Evolutionary conservation across 2,329 filamentous ascomycete species (phyloP), one percentile per base, ranked within the genome.

Genomic region (Trichoderma lentiforme): DNA sequence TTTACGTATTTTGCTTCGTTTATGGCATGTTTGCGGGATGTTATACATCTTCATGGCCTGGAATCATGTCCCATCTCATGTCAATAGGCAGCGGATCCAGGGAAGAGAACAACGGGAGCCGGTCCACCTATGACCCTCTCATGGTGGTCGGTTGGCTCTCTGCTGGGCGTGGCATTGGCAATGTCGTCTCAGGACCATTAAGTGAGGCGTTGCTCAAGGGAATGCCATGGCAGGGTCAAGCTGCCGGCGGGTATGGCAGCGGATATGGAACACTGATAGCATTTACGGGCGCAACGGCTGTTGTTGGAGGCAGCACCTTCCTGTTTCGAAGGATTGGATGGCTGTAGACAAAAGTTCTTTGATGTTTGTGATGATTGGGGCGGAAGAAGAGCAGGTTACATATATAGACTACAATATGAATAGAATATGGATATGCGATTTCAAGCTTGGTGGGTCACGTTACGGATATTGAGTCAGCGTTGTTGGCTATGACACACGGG

Each of bases 21-120:
- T 92, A 90, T 75, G 91, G 90, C 0, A 83, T 92, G 74, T 92
- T 91, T 69, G 90, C 90, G 0, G 88, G 90, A 1, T 86, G 87
- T 0, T 92, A 90, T 77, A 88, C 87, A 2, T 86, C 87, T 0
- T 87, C 89, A 0, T 92, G 90, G 89, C 84, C 86, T 0, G 88
- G 88, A 0, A 83, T 88, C 74, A 86, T 87, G 85, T 80, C 77
- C 32, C 82, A 85, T 72, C 75, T 85, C 9, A 61, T 69, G 14
- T 56, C 36, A 26, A 58, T 8, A 34, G 64, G 28, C 53, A 34
- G n/a, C 21, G 43, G 58, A 21, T 57, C 68, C 1, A 51, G 30
- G 26, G 57, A 18, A 64, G 34, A 70, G 30, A 39, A 56, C 26
- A 64, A 11, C 18, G 58, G 58, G 18, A 64, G n/a, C 9, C 9